Percentiles rank a stretch among this genome's conserved stretches.
These are phyloP conservation scores for Dispira parvispora DNA, from an alignment of 192 early-diverging fungal genomes.

Conservation along the genomic window DNA sequence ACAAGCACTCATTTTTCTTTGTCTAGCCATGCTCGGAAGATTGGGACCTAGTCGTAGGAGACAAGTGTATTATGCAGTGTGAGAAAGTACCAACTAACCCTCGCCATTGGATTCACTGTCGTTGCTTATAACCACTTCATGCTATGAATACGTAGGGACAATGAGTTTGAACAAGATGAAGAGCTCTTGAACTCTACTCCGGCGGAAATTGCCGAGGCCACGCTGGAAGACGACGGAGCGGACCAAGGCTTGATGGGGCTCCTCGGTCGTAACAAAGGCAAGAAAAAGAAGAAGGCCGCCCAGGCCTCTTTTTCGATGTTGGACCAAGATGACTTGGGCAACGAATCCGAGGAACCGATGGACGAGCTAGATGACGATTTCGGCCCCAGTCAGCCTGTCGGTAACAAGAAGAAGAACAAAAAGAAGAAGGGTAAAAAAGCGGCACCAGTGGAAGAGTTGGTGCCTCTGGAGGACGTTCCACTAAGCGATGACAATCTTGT, in stretches of 20 bases:
- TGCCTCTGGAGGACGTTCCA: constrained; percentile 34
- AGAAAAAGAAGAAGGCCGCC: constrained; percentile 32
- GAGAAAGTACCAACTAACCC: constrained; percentile 8
- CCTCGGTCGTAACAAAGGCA: constrained; percentile 30
- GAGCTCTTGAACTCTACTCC: constrained; percentile 18
- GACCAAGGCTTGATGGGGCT: constrained; percentile 22
- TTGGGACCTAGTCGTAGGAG: neutral
- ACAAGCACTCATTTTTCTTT: neutral
- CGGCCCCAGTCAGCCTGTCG: constrained; percentile 22
- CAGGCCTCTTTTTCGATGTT: constrained; percentile 22
- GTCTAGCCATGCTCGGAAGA: constrained; percentile 12
- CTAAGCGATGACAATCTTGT: constrained; percentile 3
- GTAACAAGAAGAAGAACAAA: constrained; percentile 30
- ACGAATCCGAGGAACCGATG: constrained; percentile 28
- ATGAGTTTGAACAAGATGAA: constrained; percentile 34
- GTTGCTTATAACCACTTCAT: neutral
- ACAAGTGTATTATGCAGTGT: neutral
- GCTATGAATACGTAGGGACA: constrained; percentile 20
- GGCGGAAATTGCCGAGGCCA: constrained; percentile 17
- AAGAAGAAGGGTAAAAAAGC: constrained; percentile 29
- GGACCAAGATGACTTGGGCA: constrained; percentile 23
- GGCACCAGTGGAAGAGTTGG: constrained; percentile 13
- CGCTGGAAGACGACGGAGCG: constrained; percentile 21
- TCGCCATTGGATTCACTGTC: neutral
- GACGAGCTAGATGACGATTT: constrained; percentile 15